Percentiles rank a stretch among this genome's conserved stretches.
Evolutionary conservation across 2,329 filamentous ascomycete genomes (phyloP).

Genomic region (Colletotrichum chrysophilum): DNA sequence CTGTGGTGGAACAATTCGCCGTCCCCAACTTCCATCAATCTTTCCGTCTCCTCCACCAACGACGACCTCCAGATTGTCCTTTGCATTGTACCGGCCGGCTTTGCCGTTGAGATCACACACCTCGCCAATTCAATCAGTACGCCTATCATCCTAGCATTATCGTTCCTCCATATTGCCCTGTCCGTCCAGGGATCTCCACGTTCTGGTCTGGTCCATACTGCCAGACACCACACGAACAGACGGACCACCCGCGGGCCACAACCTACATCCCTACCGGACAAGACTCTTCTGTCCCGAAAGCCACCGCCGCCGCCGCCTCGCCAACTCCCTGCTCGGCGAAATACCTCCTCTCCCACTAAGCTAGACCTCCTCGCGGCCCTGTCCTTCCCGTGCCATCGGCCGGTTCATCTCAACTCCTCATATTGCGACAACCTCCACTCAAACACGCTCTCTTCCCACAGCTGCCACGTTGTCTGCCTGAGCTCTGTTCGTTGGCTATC

Average conservation of each 20-base stretch:
- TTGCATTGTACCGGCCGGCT: background rate
- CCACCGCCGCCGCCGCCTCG: background rate
- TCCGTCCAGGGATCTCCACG: conserved; percentile 9
- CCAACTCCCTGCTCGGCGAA: conserved; percentile 13
- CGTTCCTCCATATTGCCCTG: conserved; percentile 11
- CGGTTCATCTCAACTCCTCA: conserved; percentile 21
- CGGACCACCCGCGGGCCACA: background rate
- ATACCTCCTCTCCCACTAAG: conserved; percentile 2
- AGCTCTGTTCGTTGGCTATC: background rate
- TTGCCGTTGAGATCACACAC: conserved; percentile 11
- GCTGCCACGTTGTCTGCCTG: background rate
- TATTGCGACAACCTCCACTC: conserved; percentile 15
- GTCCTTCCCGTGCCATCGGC: conserved; percentile 18
- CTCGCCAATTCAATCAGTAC: background rate
- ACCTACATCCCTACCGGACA: background rate
- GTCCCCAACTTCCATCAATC: conserved; percentile 19
- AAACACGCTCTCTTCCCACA: background rate
- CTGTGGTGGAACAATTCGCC: conserved; percentile 26
- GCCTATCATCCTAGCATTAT: conserved; percentile 7
- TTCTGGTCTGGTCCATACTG: conserved; percentile 7
- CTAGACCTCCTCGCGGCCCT: conserved; percentile 3
- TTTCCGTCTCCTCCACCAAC: conserved; percentile 25
- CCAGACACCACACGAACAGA: background rate
- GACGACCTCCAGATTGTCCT: conserved; percentile 14
- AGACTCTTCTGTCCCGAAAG: conserved; percentile 1